phyloP scores from a whole-genome alignment of 495 filamentous ascomycete genomes.

The Aspergillus carlsbadensis region DNA sequence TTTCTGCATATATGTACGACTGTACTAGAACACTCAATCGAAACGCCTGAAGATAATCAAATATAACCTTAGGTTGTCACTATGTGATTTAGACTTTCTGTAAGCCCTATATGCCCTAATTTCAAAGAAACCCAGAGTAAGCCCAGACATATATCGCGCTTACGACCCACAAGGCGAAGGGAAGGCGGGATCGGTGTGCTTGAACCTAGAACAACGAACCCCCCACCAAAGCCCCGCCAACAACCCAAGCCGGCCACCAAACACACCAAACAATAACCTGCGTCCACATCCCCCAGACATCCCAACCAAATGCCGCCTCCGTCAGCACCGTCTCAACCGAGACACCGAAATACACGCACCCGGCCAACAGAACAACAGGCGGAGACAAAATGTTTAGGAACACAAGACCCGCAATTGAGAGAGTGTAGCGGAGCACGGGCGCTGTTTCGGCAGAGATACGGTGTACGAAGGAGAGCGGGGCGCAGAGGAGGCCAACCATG shows the following conservation, averaged over 20 bases:
- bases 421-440: constrained; percentile 21
- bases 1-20: constrained; percentile 21
- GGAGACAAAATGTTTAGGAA: constrained; percentile 64
- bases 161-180: neutral
- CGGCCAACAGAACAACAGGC: constrained; percentile 56
- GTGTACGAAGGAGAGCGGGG: constrained; percentile 71
- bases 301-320: constrained; percentile 85
- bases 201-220: constrained; percentile 38
- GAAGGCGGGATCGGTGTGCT: too few relatives aligned
- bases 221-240: constrained; percentile 54
- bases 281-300: constrained; percentile 88
- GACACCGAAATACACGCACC: constrained; percentile 50
- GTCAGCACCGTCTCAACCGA: constrained; percentile 58
- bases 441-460: constrained; percentile 37
- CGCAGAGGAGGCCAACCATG: constrained; percentile 74
- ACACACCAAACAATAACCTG: constrained; percentile 92
- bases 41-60: constrained; percentile 12
- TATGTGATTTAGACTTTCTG: neutral
- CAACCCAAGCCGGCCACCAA: constrained; percentile 97
- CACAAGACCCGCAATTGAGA: constrained; percentile 28
- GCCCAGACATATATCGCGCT: neutral
- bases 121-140: too few relatives aligned
- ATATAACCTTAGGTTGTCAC: neutral
- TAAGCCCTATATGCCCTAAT: too few relatives aligned
- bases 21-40: constrained; percentile 21